Base-by-base conservation (phyloP, 2,329 filamentous ascomycete genomes). In the Phialemoniopsis sp. region DNA sequence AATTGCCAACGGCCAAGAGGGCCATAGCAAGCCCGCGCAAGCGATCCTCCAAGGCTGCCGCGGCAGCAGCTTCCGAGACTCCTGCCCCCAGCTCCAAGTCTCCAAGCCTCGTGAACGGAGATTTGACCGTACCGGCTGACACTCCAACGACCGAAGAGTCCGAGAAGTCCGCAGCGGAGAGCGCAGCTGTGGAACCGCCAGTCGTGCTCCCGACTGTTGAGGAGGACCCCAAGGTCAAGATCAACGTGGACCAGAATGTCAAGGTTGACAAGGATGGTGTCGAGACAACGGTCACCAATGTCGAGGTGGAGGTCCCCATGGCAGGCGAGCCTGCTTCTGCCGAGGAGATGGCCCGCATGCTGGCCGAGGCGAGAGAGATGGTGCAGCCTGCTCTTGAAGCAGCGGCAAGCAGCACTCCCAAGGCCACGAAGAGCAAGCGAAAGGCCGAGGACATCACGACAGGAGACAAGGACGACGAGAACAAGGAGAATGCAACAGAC, bases 281-380 rank as follows among this genome's bases (percentile, higher is more conserved):
- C 4, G 82, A 89, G 58, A 79, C 78, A 1, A 85, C 82, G 40
- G 79, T 79, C 49, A 90, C 85, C 7, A 80, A 82, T 34, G 80
- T 91, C 36, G 84, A 85, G 45, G 72, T 93, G 10, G 85, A 93
- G 47, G 73, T 93, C 55, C 87, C 89, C 13, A 13, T 34, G 32
- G 72, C 79, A 9, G 77, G 75, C 38, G 79, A 87, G 44, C 73
- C 89, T 8, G 83, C 86, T 0, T 78, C 82, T 12, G 81, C 87
- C 1, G 85, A 89, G 47, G 86, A 93, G 52, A 83, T 89, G 2
- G 76, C 85, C 41, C 78, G 82, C 40, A 89, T 96, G 85, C 84
- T 97, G 43, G 82, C 82, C 19, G 82, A 88, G 54, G 93, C 93
- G 26, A 89, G 85, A 66, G 79, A 83, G 50, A 95, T 96, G 87